Evolutionary conservation across 257 asterid species (phyloP), one percentile per base, ranked within the genome.

Genomic region (Capsicum pubescens): DNA sequence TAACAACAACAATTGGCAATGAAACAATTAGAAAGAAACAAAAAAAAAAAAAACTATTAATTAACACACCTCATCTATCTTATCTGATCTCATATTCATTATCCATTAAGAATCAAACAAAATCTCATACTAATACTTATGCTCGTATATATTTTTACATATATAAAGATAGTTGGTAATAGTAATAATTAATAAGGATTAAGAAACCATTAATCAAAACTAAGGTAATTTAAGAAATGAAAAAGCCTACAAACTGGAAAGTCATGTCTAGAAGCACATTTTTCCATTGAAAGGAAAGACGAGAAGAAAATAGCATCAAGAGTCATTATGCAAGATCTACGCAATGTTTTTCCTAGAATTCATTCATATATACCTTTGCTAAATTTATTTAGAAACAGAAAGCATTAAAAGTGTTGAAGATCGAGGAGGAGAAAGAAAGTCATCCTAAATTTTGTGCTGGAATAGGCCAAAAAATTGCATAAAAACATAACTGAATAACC

Each of bases 391-490:
- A 36, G 11, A 76, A 76, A 76, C 12, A 7, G 59, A 39, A 77
- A 32, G 21, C 46, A 52, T 26, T 26, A 15, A 52, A 76, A 76
- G 60, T 6, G 80, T 72, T 46, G 58, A 71, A 17, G 17, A 44
- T 44, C 8, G 8, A 71, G 8, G 56, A 36, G 50, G 5, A 17
- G 59, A 16, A 58, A 44, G 35, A 70, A n/a, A 48, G 1, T 52
- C 81, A 52, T 48, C 61, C 56, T 39, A 44, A 39, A 56, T 48
- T 85, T 87, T 69, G 74, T 78, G 87, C 87, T 71, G 80, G 84
- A 90, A 87, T 90, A 86, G 83, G 88, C 84, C 32, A 26, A 82
- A 79, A 84, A 91, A 89, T 82, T 90, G 87, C 89, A 87, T 91
- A 89, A 91, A 82, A 85, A 80, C 82, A 52, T 82, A 88, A 89